phyloP scores from a whole-genome alignment of 805 yeast species.

The Kluyveromyces aestuarii region DNA sequence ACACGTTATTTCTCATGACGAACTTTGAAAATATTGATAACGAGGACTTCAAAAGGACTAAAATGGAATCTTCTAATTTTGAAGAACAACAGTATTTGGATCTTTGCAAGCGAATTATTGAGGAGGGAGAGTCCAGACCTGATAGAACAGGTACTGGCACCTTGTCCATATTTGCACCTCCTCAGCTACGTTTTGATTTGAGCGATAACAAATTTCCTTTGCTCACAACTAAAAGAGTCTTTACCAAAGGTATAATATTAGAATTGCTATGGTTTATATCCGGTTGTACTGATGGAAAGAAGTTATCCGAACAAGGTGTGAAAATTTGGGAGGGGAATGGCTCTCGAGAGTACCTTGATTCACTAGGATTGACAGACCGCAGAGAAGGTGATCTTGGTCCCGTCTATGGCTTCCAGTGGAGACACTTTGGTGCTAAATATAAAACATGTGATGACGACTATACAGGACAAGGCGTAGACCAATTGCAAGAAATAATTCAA shows the following conservation, averaged over 20 bases:
- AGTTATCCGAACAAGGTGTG: constrained; percentile 74
- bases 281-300: constrained; percentile 84
- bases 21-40: background rate
- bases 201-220: constrained; percentile 71
- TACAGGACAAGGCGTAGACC: constrained; percentile 83
- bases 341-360: constrained; percentile 80
- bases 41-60: constrained; percentile 4
- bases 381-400: constrained; percentile 96
- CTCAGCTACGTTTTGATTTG: constrained; percentile 79
- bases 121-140: constrained; percentile 82
- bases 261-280: constrained; percentile 89
- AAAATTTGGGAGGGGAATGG: constrained; percentile 99
- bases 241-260: constrained; percentile 77
- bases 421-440: constrained; percentile 96
- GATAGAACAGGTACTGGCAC: constrained; percentile 99
- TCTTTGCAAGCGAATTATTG: constrained; percentile 65
- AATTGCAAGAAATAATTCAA: constrained; percentile 67
- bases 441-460: constrained; percentile 81
- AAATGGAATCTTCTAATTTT: constrained; percentile 21
- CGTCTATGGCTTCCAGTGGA: constrained; percentile 98
- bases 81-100: constrained; percentile 86
- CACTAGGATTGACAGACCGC: constrained; percentile 68
- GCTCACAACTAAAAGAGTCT: constrained; percentile 87
- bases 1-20: background rate
- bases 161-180: constrained; percentile 84